phyloP scores from a whole-genome alignment of 2,329 filamentous ascomycete species.

The Ophiostoma himal-ulmi region DNA sequence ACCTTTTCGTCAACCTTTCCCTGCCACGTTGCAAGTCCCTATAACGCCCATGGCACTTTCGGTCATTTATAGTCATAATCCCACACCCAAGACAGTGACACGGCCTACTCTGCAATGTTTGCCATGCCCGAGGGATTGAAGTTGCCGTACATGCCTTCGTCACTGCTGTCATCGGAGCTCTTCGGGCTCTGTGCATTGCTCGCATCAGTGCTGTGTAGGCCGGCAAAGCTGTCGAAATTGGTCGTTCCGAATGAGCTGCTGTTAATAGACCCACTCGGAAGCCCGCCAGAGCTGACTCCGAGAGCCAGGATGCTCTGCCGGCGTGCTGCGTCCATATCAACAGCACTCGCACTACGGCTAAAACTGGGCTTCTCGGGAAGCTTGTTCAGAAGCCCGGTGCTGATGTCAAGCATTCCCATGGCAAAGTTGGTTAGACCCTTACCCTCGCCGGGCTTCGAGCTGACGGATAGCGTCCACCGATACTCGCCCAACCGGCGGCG shows the following conservation, averaged over 20 bases:
- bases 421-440: conserved; percentile 60
- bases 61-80: background rate
- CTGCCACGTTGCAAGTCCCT: background rate
- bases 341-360: conserved; percentile 48
- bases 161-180: conserved; percentile 46
- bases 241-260: conserved; percentile 20
- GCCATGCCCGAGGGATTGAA: conserved; percentile 32
- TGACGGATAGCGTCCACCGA: conserved; percentile 87
- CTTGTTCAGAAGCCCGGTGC: conserved; percentile 61
- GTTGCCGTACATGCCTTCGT: conserved; percentile 51
- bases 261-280: conserved; percentile 29
- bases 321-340: conserved; percentile 32
- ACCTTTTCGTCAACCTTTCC: background rate
- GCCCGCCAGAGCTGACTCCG: conserved; percentile 12
- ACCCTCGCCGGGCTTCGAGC: conserved; percentile 60
- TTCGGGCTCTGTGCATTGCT: conserved; percentile 49
- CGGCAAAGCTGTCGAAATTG: conserved; percentile 37
- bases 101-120: conserved; percentile 26
- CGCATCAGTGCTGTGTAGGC: conserved; percentile 42
- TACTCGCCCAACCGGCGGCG: conserved; percentile 79
- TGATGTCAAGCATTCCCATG: conserved; percentile 72
- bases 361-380: conserved; percentile 66
- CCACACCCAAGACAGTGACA: background rate
- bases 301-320: conserved; percentile 13
- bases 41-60: background rate